Conservation (phyloP, 2,329 filamentous ascomycete species). For the Chaetomiaceae sp. region DNA sequence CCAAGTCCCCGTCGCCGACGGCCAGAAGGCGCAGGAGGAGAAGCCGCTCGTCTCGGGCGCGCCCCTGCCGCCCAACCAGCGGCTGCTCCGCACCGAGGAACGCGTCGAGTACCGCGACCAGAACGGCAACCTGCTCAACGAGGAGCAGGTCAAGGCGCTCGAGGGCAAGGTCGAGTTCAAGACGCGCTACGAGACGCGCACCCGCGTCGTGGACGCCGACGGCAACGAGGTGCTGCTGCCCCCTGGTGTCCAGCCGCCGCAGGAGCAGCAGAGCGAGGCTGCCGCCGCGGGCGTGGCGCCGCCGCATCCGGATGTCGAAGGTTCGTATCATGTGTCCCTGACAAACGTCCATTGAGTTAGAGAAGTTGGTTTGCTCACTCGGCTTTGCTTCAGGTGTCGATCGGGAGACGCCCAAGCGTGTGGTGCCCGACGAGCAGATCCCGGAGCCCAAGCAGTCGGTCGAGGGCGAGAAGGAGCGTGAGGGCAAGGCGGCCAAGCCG, state of each 20-base stretch:
- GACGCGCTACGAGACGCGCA: constrained; percentile 93
- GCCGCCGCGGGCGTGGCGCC: constrained; percentile 43
- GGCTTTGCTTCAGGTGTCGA: constrained; percentile 41
- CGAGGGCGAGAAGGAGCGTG: constrained; percentile 54
- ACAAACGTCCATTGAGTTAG: background rate
- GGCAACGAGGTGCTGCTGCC: constrained; percentile 66
- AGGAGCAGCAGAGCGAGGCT: background rate
- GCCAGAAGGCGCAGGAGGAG: constrained; percentile 21
- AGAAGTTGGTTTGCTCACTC: background rate
- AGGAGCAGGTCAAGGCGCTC: constrained; percentile 75
- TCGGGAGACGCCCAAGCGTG: constrained; percentile 46
- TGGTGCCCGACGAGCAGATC: constrained; percentile 33
- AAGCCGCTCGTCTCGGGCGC: constrained; percentile 40
- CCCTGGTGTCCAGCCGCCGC: constrained; percentile 33
- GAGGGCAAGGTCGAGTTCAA: constrained; percentile 93
- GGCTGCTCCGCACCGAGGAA: constrained; percentile 59
- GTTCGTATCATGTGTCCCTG: constrained; percentile 2
- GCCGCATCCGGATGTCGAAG: constrained; percentile 54
- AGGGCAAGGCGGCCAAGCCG: constrained; percentile 52
- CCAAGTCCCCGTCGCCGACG: constrained; percentile 25
- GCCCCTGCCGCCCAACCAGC: constrained; percentile 42
- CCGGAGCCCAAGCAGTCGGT: constrained; percentile 44
- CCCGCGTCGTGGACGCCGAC: constrained; percentile 69
- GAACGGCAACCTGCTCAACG: constrained; percentile 79
- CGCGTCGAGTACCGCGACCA: constrained; percentile 92